Percentiles rank a stretch among this genome's conserved stretches.
Evolutionary conservation across 2,329 filamentous ascomycete genomes (phyloP).

Genomic region (Akanthomyces uredinophilus): DNA sequence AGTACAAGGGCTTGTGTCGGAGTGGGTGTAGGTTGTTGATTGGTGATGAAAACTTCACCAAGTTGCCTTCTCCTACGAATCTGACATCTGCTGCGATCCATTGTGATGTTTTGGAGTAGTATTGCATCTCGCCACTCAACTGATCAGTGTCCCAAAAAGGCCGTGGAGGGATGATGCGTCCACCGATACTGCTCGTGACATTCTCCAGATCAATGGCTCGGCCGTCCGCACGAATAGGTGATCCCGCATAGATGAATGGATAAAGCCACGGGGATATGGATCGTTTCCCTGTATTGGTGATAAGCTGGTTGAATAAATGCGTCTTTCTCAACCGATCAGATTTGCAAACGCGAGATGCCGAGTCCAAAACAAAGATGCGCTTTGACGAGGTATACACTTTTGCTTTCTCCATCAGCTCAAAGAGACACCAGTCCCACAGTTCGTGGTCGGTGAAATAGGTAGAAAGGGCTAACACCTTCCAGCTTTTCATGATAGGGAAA

Average conservation of each 20-base stretch:
- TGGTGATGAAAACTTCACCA: not conserved
- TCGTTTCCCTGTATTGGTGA: not conserved
- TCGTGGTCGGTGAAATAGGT: not conserved
- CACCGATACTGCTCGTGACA: not conserved
- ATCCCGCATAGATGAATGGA: not conserved
- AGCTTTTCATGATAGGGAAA: not conserved
- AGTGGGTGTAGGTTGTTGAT: not conserved
- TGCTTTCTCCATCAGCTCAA: not conserved
- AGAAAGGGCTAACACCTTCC: not conserved
- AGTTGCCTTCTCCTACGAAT: not conserved
- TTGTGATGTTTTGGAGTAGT: not conserved
- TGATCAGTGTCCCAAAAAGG: not conserved
- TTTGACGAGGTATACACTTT: not conserved
- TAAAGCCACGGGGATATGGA: not conserved
- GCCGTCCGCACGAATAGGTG: not conserved
- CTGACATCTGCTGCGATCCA: not conserved
- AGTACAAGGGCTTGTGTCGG: not conserved
- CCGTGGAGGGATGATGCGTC: not conserved
- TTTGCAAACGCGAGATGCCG: not conserved
- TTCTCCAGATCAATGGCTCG: not conserved
- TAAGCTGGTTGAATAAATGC: not conserved
- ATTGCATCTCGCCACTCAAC: not conserved
- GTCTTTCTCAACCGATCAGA: not conserved
- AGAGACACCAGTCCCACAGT: conserved; percentile 1
- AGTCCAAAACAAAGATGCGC: not conserved